A percentile compares a stretch with the other conserved stretches of the same genome.
Evolutionary conservation across 106 monocot genomes (phyloP).

Genomic region (Gastrodia elata): DNA sequence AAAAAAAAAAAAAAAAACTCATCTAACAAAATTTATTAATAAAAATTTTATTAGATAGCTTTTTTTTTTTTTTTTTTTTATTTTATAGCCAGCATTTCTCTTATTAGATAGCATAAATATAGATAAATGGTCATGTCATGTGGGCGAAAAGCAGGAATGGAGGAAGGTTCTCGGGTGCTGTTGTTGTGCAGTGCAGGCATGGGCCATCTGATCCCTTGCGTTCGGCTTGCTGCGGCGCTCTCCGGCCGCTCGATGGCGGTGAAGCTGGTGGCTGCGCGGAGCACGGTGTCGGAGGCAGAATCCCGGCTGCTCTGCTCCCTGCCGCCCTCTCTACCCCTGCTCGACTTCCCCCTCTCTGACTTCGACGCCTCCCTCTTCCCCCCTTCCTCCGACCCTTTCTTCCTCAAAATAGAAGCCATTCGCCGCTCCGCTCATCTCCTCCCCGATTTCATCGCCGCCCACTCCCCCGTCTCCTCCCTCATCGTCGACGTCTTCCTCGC

Average conservation of each 20-base stretch:
- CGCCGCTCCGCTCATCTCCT: slow-evolving; percentile 33
- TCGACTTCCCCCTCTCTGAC: slow-evolving; percentile 24
- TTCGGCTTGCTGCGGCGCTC: slow-evolving; percentile 34
- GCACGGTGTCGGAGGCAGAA: slow-evolving; percentile 44
- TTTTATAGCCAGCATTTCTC: too few species aligned
- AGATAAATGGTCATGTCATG: not conserved
- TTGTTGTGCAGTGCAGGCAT: slow-evolving; percentile 51
- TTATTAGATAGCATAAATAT: too few species aligned
- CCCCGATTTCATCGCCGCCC: slow-evolving; percentile 14
- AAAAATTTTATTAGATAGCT: too few species aligned
- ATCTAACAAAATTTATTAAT: too few species aligned
- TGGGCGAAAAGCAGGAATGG: too few species aligned
- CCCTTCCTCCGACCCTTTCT: slow-evolving; percentile 39
- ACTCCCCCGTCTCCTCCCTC: slow-evolving; percentile 14
- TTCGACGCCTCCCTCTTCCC: slow-evolving; percentile 15
- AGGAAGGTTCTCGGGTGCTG: too few species aligned
- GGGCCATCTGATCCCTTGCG: slow-evolving; percentile 51
- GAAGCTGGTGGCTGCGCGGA: slow-evolving; percentile 22
- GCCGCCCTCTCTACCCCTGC: slow-evolving; percentile 19
- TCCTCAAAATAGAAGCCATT: slow-evolving; percentile 30
- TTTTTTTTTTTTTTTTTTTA: too few species aligned
- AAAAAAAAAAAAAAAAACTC: too few species aligned
- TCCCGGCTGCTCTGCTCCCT: slow-evolving; percentile 32
- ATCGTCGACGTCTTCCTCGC: slow-evolving; percentile 25
- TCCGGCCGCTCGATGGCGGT: slow-evolving; percentile 18